A percentile compares a stretch with the other conserved stretches of the same genome.
Evolutionary conservation across 2,329 filamentous ascomycete genomes (phyloP).

Genomic region (Myriosclerotinia curreyana): DNA sequence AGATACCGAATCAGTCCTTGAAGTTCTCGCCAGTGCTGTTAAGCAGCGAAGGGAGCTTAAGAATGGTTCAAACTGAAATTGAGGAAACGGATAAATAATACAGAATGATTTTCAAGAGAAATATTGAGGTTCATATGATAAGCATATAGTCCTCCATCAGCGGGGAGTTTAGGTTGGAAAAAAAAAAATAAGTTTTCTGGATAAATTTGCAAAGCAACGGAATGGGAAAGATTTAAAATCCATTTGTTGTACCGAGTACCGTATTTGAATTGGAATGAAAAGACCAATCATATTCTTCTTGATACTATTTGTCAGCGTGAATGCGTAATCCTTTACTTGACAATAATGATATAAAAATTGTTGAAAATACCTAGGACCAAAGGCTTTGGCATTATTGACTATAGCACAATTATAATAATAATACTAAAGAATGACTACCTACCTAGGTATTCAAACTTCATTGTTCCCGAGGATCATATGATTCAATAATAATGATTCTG

Average conservation of each 20-base stretch:
- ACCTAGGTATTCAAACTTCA: not conserved
- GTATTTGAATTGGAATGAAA: not conserved
- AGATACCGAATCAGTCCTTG: constrained; percentile 77
- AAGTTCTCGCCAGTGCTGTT: constrained; percentile 75
- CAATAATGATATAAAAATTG: no score
- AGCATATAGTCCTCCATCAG: constrained; percentile 1
- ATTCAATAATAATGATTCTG: no score
- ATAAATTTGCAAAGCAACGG: constrained; percentile 9
- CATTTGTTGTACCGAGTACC: not conserved
- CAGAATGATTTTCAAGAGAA: not conserved
- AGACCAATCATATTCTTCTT: constrained; percentile 1
- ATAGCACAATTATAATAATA: not conserved
- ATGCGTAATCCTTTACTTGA: not conserved
- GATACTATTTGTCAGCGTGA: constrained; percentile 7
- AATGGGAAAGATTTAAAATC: not conserved
- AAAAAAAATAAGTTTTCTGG: constrained; percentile 4
- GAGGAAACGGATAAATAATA: not conserved
- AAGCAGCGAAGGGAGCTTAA: constrained; percentile 61
- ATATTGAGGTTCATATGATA: not conserved
- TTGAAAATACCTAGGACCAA: not conserved
- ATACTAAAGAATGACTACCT: not conserved
- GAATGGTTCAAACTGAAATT: constrained; percentile 26
- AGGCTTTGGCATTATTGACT: not conserved
- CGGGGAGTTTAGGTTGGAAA: constrained; percentile 16
- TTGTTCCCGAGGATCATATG: not conserved